phyloP scores from a whole-genome alignment of 2,329 filamentous ascomycete species.

The Fusarium newnesense region DNA sequence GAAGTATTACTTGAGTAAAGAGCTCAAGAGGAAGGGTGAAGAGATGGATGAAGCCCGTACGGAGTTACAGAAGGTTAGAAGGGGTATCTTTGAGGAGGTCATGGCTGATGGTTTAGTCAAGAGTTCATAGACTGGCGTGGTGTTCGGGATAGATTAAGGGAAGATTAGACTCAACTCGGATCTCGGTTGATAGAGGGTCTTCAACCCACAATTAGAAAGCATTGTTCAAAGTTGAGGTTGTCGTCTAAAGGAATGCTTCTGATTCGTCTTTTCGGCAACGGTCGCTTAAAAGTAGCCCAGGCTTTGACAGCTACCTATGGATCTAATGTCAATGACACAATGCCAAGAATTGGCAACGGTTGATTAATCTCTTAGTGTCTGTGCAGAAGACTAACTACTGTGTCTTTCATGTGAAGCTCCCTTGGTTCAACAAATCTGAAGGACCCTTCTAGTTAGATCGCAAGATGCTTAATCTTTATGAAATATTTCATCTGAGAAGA shows the following conservation, averaged over 20 bases:
- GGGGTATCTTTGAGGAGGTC: slow-evolving; percentile 48
- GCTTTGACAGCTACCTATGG: slow-evolving; percentile 7
- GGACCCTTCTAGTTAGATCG: background rate
- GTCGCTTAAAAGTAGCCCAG: slow-evolving; percentile 19
- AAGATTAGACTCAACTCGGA: background rate
- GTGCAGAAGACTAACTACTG: background rate
- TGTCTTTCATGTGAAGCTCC: background rate
- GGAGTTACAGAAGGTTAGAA: slow-evolving; percentile 57
- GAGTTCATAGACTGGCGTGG: background rate
- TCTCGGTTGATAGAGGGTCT: slow-evolving; percentile 2
- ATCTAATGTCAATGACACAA: background rate
- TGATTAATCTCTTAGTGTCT: background rate
- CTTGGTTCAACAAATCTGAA: background rate
- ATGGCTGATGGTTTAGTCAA: slow-evolving; percentile 16
- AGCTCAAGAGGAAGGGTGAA: slow-evolving; percentile 46
- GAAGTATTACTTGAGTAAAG: slow-evolving; percentile 43
- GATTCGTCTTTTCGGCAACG: slow-evolving; percentile 22
- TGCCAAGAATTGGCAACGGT: slow-evolving; percentile 10
- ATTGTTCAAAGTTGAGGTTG: background rate
- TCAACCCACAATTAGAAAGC: background rate
- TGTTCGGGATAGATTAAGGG: background rate
- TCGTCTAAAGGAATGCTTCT: background rate
- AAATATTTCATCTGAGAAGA: background rate
- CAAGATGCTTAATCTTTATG: background rate
- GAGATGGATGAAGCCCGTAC: slow-evolving; percentile 49